A percentile compares a stretch with the other conserved stretches of the same genome.
These are phyloP conservation scores for Daldinia childiae DNA, from an alignment of 495 filamentous ascomycete species.

Conservation along the genomic window DNA sequence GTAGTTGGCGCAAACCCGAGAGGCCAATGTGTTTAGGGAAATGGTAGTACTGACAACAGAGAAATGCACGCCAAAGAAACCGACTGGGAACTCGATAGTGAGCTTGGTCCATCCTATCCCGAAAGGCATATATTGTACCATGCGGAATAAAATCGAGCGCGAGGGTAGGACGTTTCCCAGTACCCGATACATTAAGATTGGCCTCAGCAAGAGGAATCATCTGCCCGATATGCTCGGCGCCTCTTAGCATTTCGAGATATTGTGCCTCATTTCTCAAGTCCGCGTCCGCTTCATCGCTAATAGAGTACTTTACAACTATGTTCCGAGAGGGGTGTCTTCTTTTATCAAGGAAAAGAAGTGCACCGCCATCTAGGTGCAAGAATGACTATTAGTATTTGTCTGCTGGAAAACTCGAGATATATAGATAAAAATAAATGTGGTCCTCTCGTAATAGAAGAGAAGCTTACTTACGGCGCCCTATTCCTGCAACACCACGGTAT, in stretches of 20 bases:
- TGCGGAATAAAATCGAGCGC: slow-evolving; percentile 31
- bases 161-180: slow-evolving; percentile 24
- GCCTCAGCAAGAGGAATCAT: slow-evolving; percentile 13
- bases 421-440: background rate
- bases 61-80: slow-evolving; percentile 33
- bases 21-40: background rate
- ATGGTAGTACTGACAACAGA: slow-evolving; percentile 28
- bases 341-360: slow-evolving; percentile 13
- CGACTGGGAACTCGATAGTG: slow-evolving; percentile 7
- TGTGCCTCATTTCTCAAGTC: slow-evolving; percentile 25
- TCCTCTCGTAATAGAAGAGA: background rate
- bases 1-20: background rate
- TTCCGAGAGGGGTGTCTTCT: background rate
- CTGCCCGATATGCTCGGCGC: slow-evolving; percentile 37
- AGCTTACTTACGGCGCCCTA: slow-evolving; percentile 24
- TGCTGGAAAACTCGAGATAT: background rate
- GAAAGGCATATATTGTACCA: background rate
- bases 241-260: slow-evolving; percentile 24
- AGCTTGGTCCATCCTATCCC: background rate
- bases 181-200: slow-evolving; percentile 4
- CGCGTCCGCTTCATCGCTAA: slow-evolving; percentile 4
- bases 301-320: slow-evolving; percentile 39
- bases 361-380: slow-evolving; percentile 17
- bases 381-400: background rate
- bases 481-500: slow-evolving; percentile 15